phyloP scores from a whole-genome alignment of 2,329 filamentous ascomycete genomes.

The Diaporthe sp. region DNA sequence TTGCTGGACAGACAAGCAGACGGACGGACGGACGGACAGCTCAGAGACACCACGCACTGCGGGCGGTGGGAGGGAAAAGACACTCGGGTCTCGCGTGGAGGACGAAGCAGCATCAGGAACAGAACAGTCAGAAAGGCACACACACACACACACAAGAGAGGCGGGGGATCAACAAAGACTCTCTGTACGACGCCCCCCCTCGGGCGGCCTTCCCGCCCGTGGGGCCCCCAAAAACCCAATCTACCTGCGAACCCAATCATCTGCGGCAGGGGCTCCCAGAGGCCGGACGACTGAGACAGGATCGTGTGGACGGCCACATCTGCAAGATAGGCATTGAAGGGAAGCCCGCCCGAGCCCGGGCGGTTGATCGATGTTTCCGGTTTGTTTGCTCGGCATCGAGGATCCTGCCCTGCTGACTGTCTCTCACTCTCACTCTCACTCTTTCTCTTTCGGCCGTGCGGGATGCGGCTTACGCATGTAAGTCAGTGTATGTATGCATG shows the following conservation, averaged over 20 bases:
- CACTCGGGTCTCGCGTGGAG: not conserved
- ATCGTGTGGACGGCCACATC: constrained; percentile 28
- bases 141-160: not conserved
- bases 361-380: constrained; percentile 11
- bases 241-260: constrained; percentile 34
- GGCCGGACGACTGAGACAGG: constrained; percentile 31
- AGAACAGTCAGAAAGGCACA: not conserved
- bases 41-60: constrained; percentile 10
- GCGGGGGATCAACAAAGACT: not conserved
- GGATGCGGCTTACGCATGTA: constrained; percentile 21
- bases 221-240: constrained; percentile 19
- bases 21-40: not conserved
- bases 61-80: not conserved
- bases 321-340: constrained; percentile 34
- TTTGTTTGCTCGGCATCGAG: constrained; percentile 23
- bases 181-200: constrained; percentile 6
- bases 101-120: not conserved
- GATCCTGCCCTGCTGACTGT: not conserved
- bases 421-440: not conserved
- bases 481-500: constrained; percentile 4
- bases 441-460: constrained; percentile 5
- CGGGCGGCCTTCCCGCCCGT: not conserved
- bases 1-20: not conserved
- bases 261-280: not conserved
- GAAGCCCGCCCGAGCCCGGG: constrained; percentile 15